These are phyloP conservation scores for Naganishia antarctica DNA, from an alignment of 768 basidiomycete species.

Conservation along the genomic window DNA sequence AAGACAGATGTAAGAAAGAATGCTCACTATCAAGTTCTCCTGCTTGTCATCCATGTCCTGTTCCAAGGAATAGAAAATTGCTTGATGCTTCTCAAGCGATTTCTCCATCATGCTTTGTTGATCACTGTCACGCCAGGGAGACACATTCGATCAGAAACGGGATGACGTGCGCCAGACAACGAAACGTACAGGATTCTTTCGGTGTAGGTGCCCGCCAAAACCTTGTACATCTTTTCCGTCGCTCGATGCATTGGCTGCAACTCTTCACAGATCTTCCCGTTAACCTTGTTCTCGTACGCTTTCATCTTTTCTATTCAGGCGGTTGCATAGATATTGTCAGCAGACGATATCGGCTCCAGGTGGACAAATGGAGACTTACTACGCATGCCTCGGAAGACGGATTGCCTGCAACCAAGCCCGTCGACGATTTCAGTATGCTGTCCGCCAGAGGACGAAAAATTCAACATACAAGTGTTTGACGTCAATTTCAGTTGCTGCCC, in stretches of 20 bases:
- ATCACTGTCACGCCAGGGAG: neutral
- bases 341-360: neutral
- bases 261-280: neutral
- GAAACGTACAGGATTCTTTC: slow-evolving; percentile 5
- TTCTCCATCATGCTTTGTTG: slow-evolving; percentile 13
- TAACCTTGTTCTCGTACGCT: neutral
- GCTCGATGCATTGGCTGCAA: slow-evolving; percentile 5
- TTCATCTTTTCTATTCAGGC: neutral
- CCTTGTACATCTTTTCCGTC: slow-evolving; percentile 6
- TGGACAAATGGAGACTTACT: neutral
- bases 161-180: too few relatives aligned
- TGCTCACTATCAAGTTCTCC: neutral
- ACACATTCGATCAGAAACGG: neutral
- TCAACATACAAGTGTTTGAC: slow-evolving; percentile 1
- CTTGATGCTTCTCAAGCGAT: neutral
- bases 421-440: neutral
- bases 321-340: neutral
- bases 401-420: neutral
- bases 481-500: neutral
- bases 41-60: neutral
- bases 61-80: neutral
- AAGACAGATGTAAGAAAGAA: too few relatives aligned
- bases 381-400: neutral
- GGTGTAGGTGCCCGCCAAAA: neutral
- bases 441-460: neutral